Conservation (phyloP, 1,284 basidiomycete genomes). For the Trichosporon sp. region DNA sequence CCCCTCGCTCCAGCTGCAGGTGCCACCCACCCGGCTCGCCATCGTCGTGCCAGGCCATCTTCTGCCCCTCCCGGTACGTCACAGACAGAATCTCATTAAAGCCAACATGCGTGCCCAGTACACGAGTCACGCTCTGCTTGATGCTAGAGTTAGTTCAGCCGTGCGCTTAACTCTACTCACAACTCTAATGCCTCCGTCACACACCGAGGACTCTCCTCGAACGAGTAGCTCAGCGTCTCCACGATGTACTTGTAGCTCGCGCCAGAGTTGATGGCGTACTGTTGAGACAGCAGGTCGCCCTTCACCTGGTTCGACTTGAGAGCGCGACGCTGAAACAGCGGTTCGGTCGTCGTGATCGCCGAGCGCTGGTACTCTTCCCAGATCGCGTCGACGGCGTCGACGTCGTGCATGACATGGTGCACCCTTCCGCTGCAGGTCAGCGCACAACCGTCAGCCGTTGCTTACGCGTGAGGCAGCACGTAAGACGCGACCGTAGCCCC, state of each 20-base stretch:
- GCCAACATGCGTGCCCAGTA: constrained; percentile 19
- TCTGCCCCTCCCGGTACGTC: constrained; percentile 45
- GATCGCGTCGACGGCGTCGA: constrained; percentile 21
- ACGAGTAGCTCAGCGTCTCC: constrained; percentile 34
- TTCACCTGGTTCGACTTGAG: constrained; percentile 22
- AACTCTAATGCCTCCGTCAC: constrained; percentile 29
- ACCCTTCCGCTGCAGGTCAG: constrained; percentile 25
- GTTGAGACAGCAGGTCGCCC: constrained; percentile 36
- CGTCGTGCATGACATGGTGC: constrained; percentile 30
- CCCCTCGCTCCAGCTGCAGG: neutral
- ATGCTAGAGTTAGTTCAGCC: constrained; percentile 22
- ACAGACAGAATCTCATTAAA: constrained; percentile 46
- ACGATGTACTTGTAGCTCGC: constrained; percentile 45
- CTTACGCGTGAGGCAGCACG: constrained; percentile 15
- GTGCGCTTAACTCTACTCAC: constrained; percentile 24
- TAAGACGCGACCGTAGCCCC: constrained; percentile 16
- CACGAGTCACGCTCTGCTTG: constrained; percentile 16
- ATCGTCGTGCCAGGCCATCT: constrained; percentile 49
- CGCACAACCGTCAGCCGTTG: neutral
- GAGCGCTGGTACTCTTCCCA: constrained; percentile 35
- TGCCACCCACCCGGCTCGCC: constrained; percentile 36
- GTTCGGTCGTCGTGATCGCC: constrained; percentile 22
- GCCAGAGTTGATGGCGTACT: constrained; percentile 45
- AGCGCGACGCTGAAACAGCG: constrained; percentile 37
- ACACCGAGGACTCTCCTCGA: constrained; percentile 35